Percentiles rank a stretch among this genome's conserved stretches.
phyloP scores from a whole-genome alignment of 2,329 filamentous ascomycete species.

The Trichoderma atrobrunneum region DNA sequence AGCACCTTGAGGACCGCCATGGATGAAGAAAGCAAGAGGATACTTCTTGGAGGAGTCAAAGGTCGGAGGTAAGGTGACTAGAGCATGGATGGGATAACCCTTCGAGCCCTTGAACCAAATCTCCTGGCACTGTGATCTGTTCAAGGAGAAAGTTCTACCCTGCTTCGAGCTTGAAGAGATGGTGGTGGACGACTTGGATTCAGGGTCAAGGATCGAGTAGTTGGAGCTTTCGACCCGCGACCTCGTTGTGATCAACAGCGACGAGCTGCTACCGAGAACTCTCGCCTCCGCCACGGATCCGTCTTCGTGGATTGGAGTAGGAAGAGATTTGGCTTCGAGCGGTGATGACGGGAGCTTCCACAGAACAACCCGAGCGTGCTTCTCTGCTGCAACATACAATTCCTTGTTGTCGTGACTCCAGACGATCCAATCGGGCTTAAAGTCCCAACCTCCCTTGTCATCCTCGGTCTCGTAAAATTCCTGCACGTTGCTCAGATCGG shows the following conservation, averaged over 20 bases:
- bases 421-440: slow-evolving; percentile 52
- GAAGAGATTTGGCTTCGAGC: slow-evolving; percentile 45
- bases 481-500: slow-evolving; percentile 54
- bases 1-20: slow-evolving; percentile 77
- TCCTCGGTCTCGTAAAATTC: slow-evolving; percentile 62
- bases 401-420: slow-evolving; percentile 60
- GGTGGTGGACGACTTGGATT: slow-evolving; percentile 35
- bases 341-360: slow-evolving; percentile 61
- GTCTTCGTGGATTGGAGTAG: slow-evolving; percentile 48
- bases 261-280: slow-evolving; percentile 46
- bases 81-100: slow-evolving; percentile 65
- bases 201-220: slow-evolving; percentile 59
- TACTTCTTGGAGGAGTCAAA: slow-evolving; percentile 72
- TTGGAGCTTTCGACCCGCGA: slow-evolving; percentile 70
- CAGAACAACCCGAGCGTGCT: slow-evolving; percentile 59
- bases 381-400: slow-evolving; percentile 73
- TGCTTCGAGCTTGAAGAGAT: slow-evolving; percentile 65
- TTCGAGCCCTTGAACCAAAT: slow-evolving; percentile 67
- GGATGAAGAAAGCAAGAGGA: slow-evolving; percentile 74
- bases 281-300: slow-evolving; percentile 55
- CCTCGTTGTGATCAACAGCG: slow-evolving; percentile 63
- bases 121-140: slow-evolving; percentile 60
- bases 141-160: slow-evolving; percentile 66
- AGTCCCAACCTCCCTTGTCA: slow-evolving; percentile 62
- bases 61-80: slow-evolving; percentile 61